A percentile compares a stretch with the other conserved stretches of the same genome.
phyloP scores from a whole-genome alignment of 176 grass and related monocot species.

The bread wheat (Triticum aestivum) region DNA sequence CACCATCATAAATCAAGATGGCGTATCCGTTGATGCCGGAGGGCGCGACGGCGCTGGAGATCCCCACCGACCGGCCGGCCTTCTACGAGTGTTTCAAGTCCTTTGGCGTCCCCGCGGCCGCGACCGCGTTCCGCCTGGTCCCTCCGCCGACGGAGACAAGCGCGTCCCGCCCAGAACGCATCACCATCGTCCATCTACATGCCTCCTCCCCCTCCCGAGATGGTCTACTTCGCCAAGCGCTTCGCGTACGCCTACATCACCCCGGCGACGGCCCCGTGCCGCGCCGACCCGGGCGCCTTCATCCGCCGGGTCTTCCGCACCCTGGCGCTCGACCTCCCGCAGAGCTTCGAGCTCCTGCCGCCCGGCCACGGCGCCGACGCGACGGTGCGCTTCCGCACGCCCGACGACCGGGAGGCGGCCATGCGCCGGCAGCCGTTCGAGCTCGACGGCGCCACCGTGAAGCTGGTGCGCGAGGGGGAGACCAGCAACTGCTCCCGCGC shows the following conservation, averaged over 20 bases:
- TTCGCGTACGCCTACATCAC: conserved; percentile 27
- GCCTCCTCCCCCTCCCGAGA: not conserved
- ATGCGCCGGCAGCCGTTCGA: not conserved
- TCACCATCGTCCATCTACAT: not conserved
- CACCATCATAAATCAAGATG: not conserved
- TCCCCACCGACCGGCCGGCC: conserved; percentile 5
- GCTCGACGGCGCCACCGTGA: not conserved
- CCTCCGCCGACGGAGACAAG: not conserved
- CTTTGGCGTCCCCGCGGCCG: not conserved
- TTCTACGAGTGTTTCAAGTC: not conserved
- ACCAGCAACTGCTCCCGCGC: not conserved
- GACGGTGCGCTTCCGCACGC: not conserved
- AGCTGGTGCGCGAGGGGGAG: not conserved
- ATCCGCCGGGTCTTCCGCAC: conserved; percentile 16
- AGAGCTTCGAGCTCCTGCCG: not conserved
- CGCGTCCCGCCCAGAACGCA: not conserved
- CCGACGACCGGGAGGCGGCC: not conserved
- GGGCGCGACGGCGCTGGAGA: not conserved
- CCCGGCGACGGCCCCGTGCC: not conserved
- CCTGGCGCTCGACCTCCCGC: not conserved
- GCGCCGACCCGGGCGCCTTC: not conserved
- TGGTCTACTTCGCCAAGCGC: not conserved
- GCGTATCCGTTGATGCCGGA: not conserved
- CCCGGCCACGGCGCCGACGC: not conserved
- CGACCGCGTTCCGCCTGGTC: not conserved